Percentiles rank a stretch among this genome's conserved stretches.
These are phyloP conservation scores for Hyaloperonospora arabidopsidis DNA, from an alignment of 352 stramenopile species.

Conservation along the genomic window DNA sequence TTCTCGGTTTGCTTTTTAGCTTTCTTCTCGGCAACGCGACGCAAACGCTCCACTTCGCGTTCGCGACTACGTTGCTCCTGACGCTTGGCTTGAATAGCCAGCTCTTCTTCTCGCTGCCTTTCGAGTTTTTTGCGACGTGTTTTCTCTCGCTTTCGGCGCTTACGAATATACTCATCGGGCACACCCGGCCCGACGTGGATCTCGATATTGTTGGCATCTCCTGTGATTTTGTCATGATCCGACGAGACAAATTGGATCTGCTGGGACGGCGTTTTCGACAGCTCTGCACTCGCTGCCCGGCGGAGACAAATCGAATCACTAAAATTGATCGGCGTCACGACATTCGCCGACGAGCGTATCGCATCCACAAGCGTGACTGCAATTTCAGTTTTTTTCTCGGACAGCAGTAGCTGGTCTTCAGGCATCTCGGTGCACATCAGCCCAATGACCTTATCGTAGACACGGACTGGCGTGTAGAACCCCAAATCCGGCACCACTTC, in stretches of 20 bases:
- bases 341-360: conserved; percentile 42
- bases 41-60: conserved; percentile 65
- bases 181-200: conserved; percentile 61
- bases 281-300: conserved; percentile 30
- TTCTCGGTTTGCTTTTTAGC: conserved; percentile 80
- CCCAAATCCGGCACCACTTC: conserved; percentile 73
- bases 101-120: conserved; percentile 61
- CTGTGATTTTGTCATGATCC: conserved; percentile 34
- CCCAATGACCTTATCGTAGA: conserved; percentile 71
- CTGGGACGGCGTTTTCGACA: conserved; percentile 55
- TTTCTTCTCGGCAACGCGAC: conserved; percentile 79
- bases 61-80: conserved; percentile 56
- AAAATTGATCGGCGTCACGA: conserved; percentile 68
- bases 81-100: conserved; percentile 57
- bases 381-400: conserved; percentile 85
- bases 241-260: conserved; percentile 59
- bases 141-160: conserved; percentile 79
- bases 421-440: conserved; percentile 77
- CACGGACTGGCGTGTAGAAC: conserved; percentile 71
- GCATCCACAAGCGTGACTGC: conserved; percentile 76
- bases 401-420: conserved; percentile 72
- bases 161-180: conserved; percentile 79
- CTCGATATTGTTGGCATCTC: conserved; percentile 35
- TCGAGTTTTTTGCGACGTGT: conserved; percentile 67
- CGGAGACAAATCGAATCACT: conserved; percentile 51